Evolutionary conservation across 176 grass and related monocot genomes (phyloP).

Genomic region (sorghum (Sorghum bicolor)): DNA sequence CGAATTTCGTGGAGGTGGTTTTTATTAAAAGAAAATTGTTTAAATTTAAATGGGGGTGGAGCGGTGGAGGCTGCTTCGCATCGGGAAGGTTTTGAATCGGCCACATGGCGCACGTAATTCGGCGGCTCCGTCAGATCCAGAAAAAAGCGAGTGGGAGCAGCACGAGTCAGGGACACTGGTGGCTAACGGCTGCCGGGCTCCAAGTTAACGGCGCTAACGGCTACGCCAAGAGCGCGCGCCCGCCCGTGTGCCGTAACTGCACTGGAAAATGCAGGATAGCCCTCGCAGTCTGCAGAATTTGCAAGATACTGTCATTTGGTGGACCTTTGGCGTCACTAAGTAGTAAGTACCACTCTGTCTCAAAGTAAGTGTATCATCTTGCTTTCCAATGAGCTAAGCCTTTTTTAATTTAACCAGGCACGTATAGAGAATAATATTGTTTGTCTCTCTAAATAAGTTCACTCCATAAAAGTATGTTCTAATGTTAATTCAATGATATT

Average conservation of each 20-base stretch:
- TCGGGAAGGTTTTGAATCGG: conserved; percentile 41
- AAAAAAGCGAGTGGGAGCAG: not conserved
- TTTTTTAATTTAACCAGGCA: too few species aligned
- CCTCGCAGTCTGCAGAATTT: not conserved
- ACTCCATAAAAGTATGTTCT: too few species aligned
- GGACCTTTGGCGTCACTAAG: not conserved
- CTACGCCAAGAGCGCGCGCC: not conserved
- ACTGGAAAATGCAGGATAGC: not conserved
- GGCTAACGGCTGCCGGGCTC: not conserved
- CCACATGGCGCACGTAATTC: conserved; percentile 19
- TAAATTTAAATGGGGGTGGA: conserved; percentile 41
- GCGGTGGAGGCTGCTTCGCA: not conserved
- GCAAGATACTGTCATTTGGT: not conserved
- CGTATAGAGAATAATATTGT: too few species aligned
- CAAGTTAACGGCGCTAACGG: conserved; percentile 25
- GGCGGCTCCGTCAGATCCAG: conserved; percentile 26
- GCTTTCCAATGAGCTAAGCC: too few species aligned
- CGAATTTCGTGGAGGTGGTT: conserved; percentile 35
- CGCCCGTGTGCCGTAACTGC: not conserved
- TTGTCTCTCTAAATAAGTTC: too few species aligned
- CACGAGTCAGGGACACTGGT: not conserved
- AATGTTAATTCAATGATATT: too few species aligned
- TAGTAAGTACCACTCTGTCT: too few species aligned
- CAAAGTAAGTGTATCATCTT: too few species aligned
- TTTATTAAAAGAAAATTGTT: conserved; percentile 32